Evolutionary conservation across 2,329 filamentous ascomycete genomes (phyloP).

Genomic region (Truncatella angustata): DNA sequence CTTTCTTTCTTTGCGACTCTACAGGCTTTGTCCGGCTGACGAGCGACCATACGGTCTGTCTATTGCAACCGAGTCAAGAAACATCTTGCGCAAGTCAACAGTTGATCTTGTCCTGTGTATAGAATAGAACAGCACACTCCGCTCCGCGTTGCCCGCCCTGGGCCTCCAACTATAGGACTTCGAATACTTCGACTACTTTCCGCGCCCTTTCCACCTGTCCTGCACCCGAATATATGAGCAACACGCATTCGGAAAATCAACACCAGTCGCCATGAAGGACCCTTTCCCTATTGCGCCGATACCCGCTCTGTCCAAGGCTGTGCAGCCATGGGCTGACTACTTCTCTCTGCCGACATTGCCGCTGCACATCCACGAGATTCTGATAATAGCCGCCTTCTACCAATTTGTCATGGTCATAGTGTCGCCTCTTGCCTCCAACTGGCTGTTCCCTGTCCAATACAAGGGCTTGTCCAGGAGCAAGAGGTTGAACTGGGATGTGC

Average conservation of each 20-base stretch:
- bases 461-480: constrained; percentile 58
- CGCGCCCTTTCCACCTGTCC: too few relatives aligned
- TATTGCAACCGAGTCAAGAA: too few relatives aligned
- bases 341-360: constrained; percentile 65
- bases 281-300: constrained; percentile 65
- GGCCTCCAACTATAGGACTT: too few relatives aligned
- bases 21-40: too few relatives aligned
- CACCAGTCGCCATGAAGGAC: constrained; percentile 60
- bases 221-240: not conserved
- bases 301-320: constrained; percentile 53
- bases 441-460: constrained; percentile 65
- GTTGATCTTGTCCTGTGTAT: too few relatives aligned
- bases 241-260: too few relatives aligned
- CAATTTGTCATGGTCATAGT: constrained; percentile 63
- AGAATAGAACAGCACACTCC: too few relatives aligned
- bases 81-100: too few relatives aligned
- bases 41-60: too few relatives aligned
- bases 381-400: constrained; percentile 66
- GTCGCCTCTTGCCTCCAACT: constrained; percentile 64
- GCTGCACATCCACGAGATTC: constrained; percentile 74
- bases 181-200: too few relatives aligned
- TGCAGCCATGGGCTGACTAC: constrained; percentile 63
- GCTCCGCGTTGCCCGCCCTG: too few relatives aligned
- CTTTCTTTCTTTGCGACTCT: too few relatives aligned
- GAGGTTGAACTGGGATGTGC: constrained; percentile 79